phyloP scores from a whole-genome alignment of 306 rosid species.

The Arachis hypogaea region DNA sequence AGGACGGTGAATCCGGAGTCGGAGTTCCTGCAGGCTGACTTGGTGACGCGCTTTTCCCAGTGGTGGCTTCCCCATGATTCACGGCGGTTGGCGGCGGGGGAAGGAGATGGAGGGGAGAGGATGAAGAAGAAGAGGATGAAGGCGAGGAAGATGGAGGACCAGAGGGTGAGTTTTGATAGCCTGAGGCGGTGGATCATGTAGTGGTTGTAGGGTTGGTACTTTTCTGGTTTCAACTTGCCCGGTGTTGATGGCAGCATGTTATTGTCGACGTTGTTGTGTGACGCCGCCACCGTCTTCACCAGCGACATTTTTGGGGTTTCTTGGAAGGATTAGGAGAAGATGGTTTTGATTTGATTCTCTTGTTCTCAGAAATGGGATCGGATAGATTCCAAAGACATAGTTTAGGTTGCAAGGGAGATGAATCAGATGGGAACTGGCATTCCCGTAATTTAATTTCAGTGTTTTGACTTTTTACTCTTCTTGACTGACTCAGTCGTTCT shows the following conservation, averaged over 20 bases:
- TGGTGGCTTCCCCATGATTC: slow-evolving; percentile 58
- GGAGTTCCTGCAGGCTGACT: slow-evolving; percentile 46
- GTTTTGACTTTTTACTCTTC: not conserved
- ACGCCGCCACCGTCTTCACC: slow-evolving; percentile 34
- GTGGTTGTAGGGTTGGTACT: slow-evolving; percentile 38
- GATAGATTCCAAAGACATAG: too few species aligned
- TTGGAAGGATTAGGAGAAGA: not conserved
- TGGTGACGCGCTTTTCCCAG: slow-evolving; percentile 64
- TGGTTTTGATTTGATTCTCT: not conserved
- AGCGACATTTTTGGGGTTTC: slow-evolving; percentile 43
- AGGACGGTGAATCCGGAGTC: slow-evolving; percentile 50
- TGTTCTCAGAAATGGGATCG: not conserved
- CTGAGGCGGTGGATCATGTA: slow-evolving; percentile 54
- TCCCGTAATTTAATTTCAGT: not conserved
- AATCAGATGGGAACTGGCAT: not conserved
- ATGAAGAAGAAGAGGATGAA: slow-evolving; percentile 42
- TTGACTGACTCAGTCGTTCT: not conserved
- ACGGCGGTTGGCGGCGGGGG: slow-evolving; percentile 1
- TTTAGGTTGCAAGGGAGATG: not conserved
- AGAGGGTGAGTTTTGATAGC: slow-evolving; percentile 56
- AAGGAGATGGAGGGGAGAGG: slow-evolving; percentile 14
- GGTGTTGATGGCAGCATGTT: slow-evolving; percentile 55
- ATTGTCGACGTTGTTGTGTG: slow-evolving; percentile 51
- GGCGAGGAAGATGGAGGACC: slow-evolving; percentile 57
- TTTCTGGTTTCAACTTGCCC: slow-evolving; percentile 63